Evolutionary conservation across 495 filamentous ascomycete genomes (phyloP), one percentile per base, ranked within the genome.

Genomic region (Aspergillus sclerotiicarbonarius): DNA sequence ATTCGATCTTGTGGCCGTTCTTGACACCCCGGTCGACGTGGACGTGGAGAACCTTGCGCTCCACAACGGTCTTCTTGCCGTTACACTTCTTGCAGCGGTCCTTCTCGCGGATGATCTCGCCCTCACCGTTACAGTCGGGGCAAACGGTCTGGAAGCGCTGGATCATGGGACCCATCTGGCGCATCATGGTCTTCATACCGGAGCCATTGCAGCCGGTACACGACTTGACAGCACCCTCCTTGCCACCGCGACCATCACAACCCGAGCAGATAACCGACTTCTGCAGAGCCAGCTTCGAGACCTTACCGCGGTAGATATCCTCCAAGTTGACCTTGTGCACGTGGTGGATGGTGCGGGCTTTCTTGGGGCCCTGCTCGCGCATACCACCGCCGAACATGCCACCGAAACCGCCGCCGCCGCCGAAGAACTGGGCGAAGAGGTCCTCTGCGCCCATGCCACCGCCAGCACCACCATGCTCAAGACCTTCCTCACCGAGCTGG

Each of bases 181-280:
- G 90, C 94, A 98, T 97, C 93, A 99, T 98, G 19, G 89, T 96
- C 87, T 98, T 98, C 90, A 96, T 95, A 75, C 94, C 95, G 59
- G 86, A 82, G 65, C 94, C 94, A 59, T 95, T 90, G 73, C 94
- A 99, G 60, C 89, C 88, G 30, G 84, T 68, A 78, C 94, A 99
- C 61, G 88, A 89, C 78, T 90, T 91, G 64, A 98, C 93, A 15
- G 95, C 90, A 58, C 94, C 94, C 56, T 99, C 94, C 78, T 98
- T 98, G 41, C 95, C 95, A 69, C 94, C 94, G 61, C 93, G 90
- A 46, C 94, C 94, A 54, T 96, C 91, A 74, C 94, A 99, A 71
- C 90, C 90, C 35, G 90, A 76, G 79, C 94, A 99, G 77, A 99
- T 92, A 66, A 99, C 89, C 12, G 91, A 96, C 71, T 96, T 96